Evolutionary conservation across 1,139 yeast species (phyloP), one percentile per base, ranked within the genome.

Genomic region (Candida buenavistaensis): DNA sequence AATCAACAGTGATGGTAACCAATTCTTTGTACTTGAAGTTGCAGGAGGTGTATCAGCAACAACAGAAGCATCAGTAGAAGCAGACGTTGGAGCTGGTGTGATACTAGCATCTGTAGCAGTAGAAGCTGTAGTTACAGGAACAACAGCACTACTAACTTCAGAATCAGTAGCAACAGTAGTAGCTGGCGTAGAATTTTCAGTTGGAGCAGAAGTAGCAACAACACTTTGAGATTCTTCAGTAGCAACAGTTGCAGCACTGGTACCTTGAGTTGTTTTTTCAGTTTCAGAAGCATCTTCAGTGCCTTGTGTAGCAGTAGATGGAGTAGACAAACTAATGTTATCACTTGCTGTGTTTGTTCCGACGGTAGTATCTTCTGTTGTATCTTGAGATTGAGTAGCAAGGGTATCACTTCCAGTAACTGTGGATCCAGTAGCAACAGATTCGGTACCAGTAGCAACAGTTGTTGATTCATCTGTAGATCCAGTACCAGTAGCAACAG

Each of bases 1-100:
- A 34, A 75, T 59, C 37, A 75, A 64, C 25, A 62, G 62, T 4
- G 77, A 58, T 19, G 81, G 82, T 39, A 76, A 61, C 81, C 81
- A 75, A 43, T 68, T 52, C 33, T 48, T 51, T 14, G 54, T 41
- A 39, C 64, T 50, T 17, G 51, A 48, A 21, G 38, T 33, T 5
- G 41, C 26, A 13, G 27, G 34, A 26, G 36, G 33, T 7, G 37
- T 14, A 14, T 12, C 33, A 14, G 37, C 26, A 19, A 35, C 10
- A 14, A 39, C 23, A 19, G 26, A 26, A 15, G 39, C 22, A 14
- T 34, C 20, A 21, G 38, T 26, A 12, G 38, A 25, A 13, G 39
- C 24, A 17, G 35, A 17, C 16, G 41, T 25, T 14, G 40, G 30
- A 13, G 37, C 33, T 14, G 33, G 28, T 12, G 38, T 30, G 8